Conservation (phyloP, 345 rosid species). For the Psidium guajava region DNA sequence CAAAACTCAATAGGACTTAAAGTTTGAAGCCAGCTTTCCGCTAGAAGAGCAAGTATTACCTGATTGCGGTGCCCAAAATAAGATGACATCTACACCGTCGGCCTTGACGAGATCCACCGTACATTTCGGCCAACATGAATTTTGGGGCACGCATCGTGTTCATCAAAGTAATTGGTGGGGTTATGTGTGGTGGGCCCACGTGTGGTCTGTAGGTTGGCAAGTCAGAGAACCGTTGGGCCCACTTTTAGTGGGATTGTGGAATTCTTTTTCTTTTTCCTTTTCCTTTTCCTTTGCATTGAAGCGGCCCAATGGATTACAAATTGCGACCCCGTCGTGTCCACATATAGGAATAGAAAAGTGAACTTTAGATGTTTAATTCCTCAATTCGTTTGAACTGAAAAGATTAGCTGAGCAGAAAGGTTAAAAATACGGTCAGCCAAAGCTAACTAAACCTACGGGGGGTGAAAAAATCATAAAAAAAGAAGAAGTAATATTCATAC, state of each 20-base stretch:
- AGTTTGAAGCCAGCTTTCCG: accelerated
- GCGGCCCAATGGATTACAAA: neutral
- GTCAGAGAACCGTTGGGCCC: neutral
- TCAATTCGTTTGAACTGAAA: neutral
- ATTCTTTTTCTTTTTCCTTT: neutral
- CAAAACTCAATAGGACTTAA: accelerated
- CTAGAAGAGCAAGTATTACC: neutral
- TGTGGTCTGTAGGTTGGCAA: neutral
- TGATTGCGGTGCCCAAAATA: neutral
- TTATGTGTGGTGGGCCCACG: neutral
- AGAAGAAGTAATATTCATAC: no score
- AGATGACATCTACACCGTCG: neutral
- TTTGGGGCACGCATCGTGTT: neutral
- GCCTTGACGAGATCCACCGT: neutral
- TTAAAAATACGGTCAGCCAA: neutral
- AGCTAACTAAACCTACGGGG: neutral
- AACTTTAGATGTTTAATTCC: neutral
- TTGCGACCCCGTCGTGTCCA: neutral
- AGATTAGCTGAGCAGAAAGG: neutral
- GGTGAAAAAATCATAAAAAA: no score
- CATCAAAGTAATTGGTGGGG: neutral
- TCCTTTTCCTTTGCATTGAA: neutral
- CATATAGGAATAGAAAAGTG: neutral
- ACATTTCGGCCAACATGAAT: neutral
- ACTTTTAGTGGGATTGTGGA: neutral